phyloP scores from a whole-genome alignment of 345 rosid genomes.

The Hibiscus syriacus region DNA sequence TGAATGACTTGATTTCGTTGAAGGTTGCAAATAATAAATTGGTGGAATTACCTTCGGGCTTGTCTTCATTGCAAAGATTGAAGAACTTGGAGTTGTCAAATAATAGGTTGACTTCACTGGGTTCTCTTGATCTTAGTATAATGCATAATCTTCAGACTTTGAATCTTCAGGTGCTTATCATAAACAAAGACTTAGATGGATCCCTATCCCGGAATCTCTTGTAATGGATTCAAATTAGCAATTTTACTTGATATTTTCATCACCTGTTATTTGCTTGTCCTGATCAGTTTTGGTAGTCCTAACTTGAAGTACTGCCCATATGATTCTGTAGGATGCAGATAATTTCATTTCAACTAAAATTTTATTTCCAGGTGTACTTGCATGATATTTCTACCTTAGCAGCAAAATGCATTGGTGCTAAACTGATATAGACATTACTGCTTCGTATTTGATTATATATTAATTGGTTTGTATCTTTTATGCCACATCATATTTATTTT shows the following conservation, averaged over 20 bases:
- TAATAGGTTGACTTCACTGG: slow-evolving; percentile 73
- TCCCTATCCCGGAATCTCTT: neutral
- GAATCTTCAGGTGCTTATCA: slow-evolving; percentile 67
- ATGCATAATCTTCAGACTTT: slow-evolving; percentile 66
- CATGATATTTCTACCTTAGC: neutral
- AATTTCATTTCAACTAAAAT: neutral
- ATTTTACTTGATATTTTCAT: neutral
- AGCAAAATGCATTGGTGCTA: neutral
- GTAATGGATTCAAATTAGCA: neutral
- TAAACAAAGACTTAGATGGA: neutral
- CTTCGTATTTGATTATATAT: neutral
- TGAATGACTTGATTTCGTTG: slow-evolving; percentile 58
- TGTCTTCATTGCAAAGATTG: slow-evolving; percentile 64
- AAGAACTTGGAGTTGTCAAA: slow-evolving; percentile 74
- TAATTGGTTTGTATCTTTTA: neutral
- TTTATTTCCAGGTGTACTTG: neutral
- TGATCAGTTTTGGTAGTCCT: neutral
- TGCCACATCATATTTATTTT: neutral
- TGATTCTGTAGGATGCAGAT: neutral
- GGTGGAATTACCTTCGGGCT: slow-evolving; percentile 49
- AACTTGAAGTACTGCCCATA: neutral
- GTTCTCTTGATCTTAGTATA: slow-evolving; percentile 52
- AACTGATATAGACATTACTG: neutral
- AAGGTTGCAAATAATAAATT: slow-evolving; percentile 85
- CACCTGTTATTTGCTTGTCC: neutral